A percentile compares a stretch with the other conserved stretches of the same genome.
These are phyloP conservation scores for Tetrapisispora namnaoensis DNA, from an alignment of 805 yeast genomes.

Conservation along the genomic window DNA sequence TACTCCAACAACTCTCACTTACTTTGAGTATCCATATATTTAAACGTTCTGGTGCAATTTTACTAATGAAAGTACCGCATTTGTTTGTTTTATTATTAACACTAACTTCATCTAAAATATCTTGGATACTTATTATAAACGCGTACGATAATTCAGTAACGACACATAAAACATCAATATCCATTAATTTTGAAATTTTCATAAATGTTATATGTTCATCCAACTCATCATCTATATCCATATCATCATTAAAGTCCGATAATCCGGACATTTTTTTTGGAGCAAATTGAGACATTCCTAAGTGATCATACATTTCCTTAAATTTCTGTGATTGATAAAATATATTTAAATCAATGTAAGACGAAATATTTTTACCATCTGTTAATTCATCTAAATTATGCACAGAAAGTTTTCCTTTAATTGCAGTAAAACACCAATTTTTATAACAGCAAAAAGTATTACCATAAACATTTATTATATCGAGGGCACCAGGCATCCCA, in stretches of 20 bases:
- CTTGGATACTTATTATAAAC: constrained; percentile 30
- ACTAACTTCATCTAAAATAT: constrained; percentile 17
- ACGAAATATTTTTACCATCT: neutral
- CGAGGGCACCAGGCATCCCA: neutral
- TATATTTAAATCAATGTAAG: neutral
- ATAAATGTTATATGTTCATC: constrained; percentile 35
- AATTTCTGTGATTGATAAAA: neutral
- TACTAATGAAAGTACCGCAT: too few species aligned
- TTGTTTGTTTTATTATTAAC: neutral
- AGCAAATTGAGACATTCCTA: neutral
- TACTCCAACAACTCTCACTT: constrained; percentile 18
- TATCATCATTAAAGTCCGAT: neutral
- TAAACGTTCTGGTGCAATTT: neutral
- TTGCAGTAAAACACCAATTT: neutral
- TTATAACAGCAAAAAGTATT: neutral
- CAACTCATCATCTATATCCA: neutral
- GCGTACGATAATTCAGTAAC: constrained; percentile 50
- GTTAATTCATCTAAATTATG: neutral
- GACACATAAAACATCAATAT: constrained; percentile 36
- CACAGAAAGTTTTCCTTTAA: neutral
- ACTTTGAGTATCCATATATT: constrained; percentile 5
- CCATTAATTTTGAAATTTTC: constrained; percentile 31
- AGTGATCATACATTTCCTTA: neutral
- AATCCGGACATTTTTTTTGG: neutral
- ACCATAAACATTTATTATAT: neutral